These are phyloP conservation scores for Suhomyces sp. DNA, from an alignment of 805 yeast genomes.

Conservation along the genomic window DNA sequence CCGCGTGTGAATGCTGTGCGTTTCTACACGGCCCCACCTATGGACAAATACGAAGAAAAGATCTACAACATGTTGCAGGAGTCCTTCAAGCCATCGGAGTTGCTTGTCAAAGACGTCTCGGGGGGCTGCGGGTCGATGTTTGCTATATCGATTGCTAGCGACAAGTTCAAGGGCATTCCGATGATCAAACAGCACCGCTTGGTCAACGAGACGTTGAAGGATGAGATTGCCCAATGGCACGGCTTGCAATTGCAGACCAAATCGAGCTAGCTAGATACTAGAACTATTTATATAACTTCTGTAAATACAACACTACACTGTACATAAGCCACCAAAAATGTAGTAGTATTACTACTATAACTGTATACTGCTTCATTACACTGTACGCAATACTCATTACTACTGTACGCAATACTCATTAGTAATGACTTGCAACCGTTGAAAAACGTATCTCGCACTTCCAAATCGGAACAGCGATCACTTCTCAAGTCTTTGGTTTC, in stretches of 20 bases:
- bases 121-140: constrained; percentile 99
- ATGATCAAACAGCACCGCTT: constrained; percentile 91
- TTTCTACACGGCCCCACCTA: constrained; percentile 15
- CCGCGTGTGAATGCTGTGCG: constrained; percentile 1
- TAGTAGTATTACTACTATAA: too few relatives aligned
- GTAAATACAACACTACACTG: not conserved
- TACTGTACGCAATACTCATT: not conserved
- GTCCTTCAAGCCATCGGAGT: constrained; percentile 56
- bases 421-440: not conserved
- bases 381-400: not conserved
- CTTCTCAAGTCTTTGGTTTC: too few relatives aligned
- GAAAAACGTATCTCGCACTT: not conserved
- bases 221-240: constrained; percentile 90
- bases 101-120: constrained; percentile 77
- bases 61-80: constrained; percentile 54
- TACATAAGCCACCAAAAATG: too few relatives aligned
- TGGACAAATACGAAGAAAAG: constrained; percentile 63
- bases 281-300: not conserved
- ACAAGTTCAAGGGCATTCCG: constrained; percentile 70
- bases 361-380: too few relatives aligned
- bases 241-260: constrained; percentile 85
- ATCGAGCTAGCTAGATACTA: constrained; percentile 1
- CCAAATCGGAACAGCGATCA: too few relatives aligned
- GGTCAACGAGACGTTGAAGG: constrained; percentile 77
- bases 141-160: constrained; percentile 74